Base-by-base conservation (phyloP, 169 alveolate species). In the Plasmodium gonderi region DNA sequence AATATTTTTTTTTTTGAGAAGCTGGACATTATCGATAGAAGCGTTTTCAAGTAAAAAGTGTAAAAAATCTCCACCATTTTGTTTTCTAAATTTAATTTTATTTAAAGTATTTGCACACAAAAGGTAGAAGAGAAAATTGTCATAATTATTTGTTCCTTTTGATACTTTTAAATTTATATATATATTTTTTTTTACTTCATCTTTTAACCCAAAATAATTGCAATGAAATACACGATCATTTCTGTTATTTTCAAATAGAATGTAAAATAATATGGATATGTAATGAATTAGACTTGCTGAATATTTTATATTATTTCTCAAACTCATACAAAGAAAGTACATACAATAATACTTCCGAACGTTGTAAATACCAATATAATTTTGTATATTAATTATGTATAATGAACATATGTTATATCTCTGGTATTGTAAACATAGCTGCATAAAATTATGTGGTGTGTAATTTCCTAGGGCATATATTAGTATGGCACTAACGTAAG, bases 261-360 rank as follows among this genome's bases (percentile, higher is more conserved):
- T 33, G 40, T 77, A 90, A 90, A 90, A 90, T 49, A 90, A 68
- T 45, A 90, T 69, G 38, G 91, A 76, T 20, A 78, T 42, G 54
- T 77, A 90, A 38, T 90, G 67, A 26, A 90, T 64, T 29, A 90
- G 64, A 29, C 51, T 49, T 23, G 14, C 51, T 26, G 94, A 26
- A 42, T 45, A 90, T 23, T 47, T 90, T 33, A 90, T 90, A 78
- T 90, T 78, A 78, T 79, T 26, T 65, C 90, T 90, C 31, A 90
- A 79, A 60, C 87, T 90, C 75, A 79, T 64, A 78, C 42, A 67
- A 14, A 90, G 77, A 76, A 90, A 78, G 72, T 90, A 90, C 79
- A 90, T 90, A 72, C 94, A 90, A 79, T 90, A 90, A 79, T 49
- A 90, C 51, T 90, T 90, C 33, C 94, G 80, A 78, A 90, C 74